Percentiles rank a stretch among this genome's conserved stretches.
These are phyloP conservation scores for Aureobasidium mangrovei DNA, from an alignment of 2,329 filamentous ascomycete species.

Conservation along the genomic window DNA sequence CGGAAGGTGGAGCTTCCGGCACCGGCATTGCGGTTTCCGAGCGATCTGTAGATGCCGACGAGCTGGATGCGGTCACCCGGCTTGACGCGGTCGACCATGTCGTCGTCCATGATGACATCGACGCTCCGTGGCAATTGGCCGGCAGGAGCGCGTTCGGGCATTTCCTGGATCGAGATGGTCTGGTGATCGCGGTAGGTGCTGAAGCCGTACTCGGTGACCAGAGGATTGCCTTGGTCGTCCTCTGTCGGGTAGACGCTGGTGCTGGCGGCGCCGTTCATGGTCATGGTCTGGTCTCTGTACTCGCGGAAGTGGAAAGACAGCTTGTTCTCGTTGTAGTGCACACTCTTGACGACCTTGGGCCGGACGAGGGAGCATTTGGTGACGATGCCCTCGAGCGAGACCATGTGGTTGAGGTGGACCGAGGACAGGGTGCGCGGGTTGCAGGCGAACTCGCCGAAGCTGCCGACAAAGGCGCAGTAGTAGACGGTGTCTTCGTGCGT, in stretches of 20 bases:
- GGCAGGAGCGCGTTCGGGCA: conserved; percentile 92
- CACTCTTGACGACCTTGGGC: conserved; percentile 95
- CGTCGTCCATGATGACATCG: conserved; percentile 93
- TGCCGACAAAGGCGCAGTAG: conserved; percentile 95
- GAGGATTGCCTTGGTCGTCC: conserved; percentile 84
- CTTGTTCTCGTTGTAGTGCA: conserved; percentile 87
- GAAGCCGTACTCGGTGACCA: conserved; percentile 92
- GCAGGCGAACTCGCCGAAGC: conserved; percentile 89
- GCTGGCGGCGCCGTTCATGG: conserved; percentile 72
- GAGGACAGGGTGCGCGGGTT: conserved; percentile 90
- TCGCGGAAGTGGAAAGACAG: conserved; percentile 81
- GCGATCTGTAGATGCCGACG: conserved; percentile 88
- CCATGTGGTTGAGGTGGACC: conserved; percentile 87
- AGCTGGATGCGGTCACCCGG: conserved; percentile 93
- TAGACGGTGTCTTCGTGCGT: conserved; percentile 69
- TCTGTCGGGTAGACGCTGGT: conserved; percentile 90
- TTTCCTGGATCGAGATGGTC: conserved; percentile 96
- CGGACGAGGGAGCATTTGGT: conserved; percentile 92
- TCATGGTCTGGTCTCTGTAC: conserved; percentile 97
- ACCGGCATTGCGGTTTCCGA: conserved; percentile 88
- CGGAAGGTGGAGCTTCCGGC: conserved; percentile 90
- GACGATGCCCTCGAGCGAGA: conserved; percentile 94
- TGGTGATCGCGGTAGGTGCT: conserved; percentile 95
- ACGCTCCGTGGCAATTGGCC: conserved; percentile 92
- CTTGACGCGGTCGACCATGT: conserved; percentile 89